Percentiles rank a stretch among this genome's conserved stretches.
Evolutionary conservation across 805 yeast species (phyloP).

Genomic region (Candida palmyrensis): DNA sequence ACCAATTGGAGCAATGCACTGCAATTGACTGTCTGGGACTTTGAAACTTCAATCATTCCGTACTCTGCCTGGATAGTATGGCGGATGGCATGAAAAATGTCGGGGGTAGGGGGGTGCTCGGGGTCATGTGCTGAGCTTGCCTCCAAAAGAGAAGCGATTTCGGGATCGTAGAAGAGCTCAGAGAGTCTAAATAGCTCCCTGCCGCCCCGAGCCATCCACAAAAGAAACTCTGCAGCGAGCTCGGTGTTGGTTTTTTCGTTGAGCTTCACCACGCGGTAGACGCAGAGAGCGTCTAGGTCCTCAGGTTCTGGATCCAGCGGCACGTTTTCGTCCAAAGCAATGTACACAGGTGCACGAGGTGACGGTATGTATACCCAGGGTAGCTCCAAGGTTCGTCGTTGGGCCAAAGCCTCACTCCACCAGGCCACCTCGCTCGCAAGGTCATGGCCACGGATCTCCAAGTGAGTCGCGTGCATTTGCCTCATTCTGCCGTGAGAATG

Average conservation of each 20-base stretch:
- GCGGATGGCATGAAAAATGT: constrained; percentile 21
- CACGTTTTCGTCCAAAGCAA: too few species aligned
- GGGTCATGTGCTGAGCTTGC: constrained; percentile 5
- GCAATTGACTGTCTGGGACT: constrained; percentile 15
- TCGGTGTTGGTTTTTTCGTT: neutral
- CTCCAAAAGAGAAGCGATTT: constrained; percentile 13
- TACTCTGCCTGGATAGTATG: constrained; percentile 18
- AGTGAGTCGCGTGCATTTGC: constrained; percentile 9
- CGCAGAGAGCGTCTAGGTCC: constrained; percentile 1
- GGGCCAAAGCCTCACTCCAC: constrained; percentile 25
- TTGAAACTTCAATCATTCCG: constrained; percentile 20
- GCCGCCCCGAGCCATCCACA: constrained; percentile 13
- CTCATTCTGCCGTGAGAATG: constrained; percentile 1
- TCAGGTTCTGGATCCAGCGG: neutral
- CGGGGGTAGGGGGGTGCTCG: constrained; percentile 6
- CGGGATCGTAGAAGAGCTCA: constrained; percentile 15
- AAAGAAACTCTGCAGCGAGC: constrained; percentile 13
- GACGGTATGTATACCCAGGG: constrained; percentile 24
- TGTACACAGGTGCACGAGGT: too few species aligned
- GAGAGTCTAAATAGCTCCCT: constrained; percentile 14
- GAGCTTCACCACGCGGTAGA: neutral
- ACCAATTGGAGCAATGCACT: neutral
- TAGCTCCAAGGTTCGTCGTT: constrained; percentile 8
- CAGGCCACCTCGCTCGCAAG: constrained; percentile 20
- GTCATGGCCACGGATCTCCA: constrained; percentile 11